phyloP scores from a whole-genome alignment of 352 stramenopile genomes.

The Globisporangium viniferum region DNA sequence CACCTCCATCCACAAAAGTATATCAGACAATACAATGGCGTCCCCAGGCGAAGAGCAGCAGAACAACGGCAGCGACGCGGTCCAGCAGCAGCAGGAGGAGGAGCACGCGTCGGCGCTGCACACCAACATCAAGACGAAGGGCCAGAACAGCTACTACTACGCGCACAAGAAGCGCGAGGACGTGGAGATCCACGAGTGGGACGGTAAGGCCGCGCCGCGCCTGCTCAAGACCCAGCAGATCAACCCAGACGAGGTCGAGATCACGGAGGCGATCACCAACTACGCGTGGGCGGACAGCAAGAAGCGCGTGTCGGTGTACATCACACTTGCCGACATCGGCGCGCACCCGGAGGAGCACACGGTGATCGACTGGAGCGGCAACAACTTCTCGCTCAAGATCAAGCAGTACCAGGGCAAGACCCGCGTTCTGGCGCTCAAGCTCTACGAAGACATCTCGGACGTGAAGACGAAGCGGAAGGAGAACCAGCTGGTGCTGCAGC shows the following conservation, averaged over 20 bases:
- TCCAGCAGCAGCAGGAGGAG: neutral
- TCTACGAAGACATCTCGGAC: constrained; percentile 81
- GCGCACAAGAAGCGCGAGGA: constrained; percentile 81
- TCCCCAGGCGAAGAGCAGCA: constrained; percentile 7
- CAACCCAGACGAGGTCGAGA: constrained; percentile 29
- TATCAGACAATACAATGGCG: neutral
- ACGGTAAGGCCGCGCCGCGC: constrained; percentile 70
- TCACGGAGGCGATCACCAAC: constrained; percentile 57
- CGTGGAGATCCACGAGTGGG: constrained; percentile 80
- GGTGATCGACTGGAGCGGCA: constrained; percentile 62
- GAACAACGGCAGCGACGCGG: neutral
- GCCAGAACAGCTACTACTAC: constrained; percentile 87
- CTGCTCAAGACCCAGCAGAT: constrained; percentile 61
- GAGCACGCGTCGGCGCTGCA: constrained; percentile 56
- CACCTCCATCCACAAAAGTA: neutral
- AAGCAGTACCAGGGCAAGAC: constrained; percentile 69
- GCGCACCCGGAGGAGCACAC: constrained; percentile 59
- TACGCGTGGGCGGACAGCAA: constrained; percentile 85
- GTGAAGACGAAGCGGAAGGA: constrained; percentile 78
- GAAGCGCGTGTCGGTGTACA: constrained; percentile 75
- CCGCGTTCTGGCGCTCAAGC: constrained; percentile 61
- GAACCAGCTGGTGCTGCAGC: constrained; percentile 73
- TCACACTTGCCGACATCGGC: constrained; percentile 66
- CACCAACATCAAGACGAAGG: constrained; percentile 80
- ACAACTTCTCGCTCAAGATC: constrained; percentile 56